A percentile compares a stretch with the other conserved stretches of the same genome.
Conservation (phyloP, 805 yeast genomes). For the Spathaspora passalidarum region DNA sequence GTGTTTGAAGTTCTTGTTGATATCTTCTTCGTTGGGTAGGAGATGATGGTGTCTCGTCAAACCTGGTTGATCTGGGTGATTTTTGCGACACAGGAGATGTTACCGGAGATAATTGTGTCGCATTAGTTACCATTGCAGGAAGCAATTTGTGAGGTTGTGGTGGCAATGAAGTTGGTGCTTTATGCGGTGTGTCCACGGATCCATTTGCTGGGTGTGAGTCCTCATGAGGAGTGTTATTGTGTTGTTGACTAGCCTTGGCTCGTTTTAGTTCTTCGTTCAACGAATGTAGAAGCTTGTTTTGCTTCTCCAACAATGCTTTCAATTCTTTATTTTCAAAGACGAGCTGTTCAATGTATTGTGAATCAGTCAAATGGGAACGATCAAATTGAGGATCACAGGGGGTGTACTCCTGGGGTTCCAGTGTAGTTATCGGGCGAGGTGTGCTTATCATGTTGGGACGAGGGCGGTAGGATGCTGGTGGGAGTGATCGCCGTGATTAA, state of each 20-base stretch:
- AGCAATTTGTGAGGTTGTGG: neutral
- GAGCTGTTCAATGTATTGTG: slow-evolving; percentile 33
- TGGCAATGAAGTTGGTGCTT: neutral
- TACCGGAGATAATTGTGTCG: neutral
- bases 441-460: too few relatives aligned
- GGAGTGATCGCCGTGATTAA: too few relatives aligned
- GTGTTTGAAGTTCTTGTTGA: neutral
- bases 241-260: neutral
- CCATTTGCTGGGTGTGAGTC: neutral
- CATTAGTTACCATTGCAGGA: neutral
- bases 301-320: slow-evolving; percentile 14
- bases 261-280: slow-evolving; percentile 1
- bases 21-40: slow-evolving; percentile 1
- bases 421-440: too few relatives aligned
- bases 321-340: slow-evolving; percentile 35
- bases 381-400: slow-evolving; percentile 39
- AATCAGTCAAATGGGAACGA: slow-evolving; percentile 23
- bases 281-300: slow-evolving; percentile 2
- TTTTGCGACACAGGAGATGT: neutral
- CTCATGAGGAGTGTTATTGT: neutral
- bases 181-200: neutral
- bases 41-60: neutral
- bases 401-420: slow-evolving; percentile 12
- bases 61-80: neutral
- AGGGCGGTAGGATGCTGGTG: too few relatives aligned